These are phyloP conservation scores for Gossypium bickii DNA, from an alignment of 345 rosid genomes.

Conservation along the genomic window DNA sequence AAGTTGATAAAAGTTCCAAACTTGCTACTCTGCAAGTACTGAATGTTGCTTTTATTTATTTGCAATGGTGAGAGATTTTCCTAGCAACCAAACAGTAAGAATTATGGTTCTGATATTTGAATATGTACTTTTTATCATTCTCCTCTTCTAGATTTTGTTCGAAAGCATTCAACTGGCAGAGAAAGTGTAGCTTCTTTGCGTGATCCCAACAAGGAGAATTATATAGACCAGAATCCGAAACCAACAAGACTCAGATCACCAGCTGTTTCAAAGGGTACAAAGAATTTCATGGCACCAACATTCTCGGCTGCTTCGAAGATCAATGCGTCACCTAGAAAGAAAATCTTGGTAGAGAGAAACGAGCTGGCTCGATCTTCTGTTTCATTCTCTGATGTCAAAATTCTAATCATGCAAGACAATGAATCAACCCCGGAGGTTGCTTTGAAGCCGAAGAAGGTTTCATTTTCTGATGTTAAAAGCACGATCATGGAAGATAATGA, in stretches of 20 bases:
- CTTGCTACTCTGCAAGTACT: background rate
- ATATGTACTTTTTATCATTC: background rate
- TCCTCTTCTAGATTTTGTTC: constrained; percentile 31
- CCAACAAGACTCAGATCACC: constrained; percentile 35
- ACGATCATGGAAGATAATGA: constrained; percentile 31
- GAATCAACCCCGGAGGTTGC: constrained; percentile 19
- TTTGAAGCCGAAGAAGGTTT: constrained; percentile 9
- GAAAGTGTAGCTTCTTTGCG: constrained; percentile 32
- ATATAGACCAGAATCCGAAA: constrained; percentile 34
- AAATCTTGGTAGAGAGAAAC: constrained; percentile 56
- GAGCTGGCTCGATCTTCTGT: constrained; percentile 44
- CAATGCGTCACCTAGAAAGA: constrained; percentile 68
- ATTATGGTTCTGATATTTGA: background rate
- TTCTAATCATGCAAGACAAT: constrained; percentile 33
- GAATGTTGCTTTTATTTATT: background rate
- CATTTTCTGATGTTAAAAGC: constrained; percentile 38
- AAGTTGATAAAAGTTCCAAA: background rate
- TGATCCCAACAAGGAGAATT: constrained; percentile 61
- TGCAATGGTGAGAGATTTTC: background rate
- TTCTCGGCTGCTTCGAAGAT: constrained; percentile 79
- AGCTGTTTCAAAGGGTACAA: constrained; percentile 41
- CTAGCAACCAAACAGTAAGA: background rate
- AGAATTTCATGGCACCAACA: constrained; percentile 88
- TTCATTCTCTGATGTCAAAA: constrained; percentile 37
- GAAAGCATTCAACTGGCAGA: constrained; percentile 41